Percentiles rank a stretch among this genome's conserved stretches.
phyloP scores from a whole-genome alignment of 345 rosid species.

The Crucihimalaya himalaica region DNA sequence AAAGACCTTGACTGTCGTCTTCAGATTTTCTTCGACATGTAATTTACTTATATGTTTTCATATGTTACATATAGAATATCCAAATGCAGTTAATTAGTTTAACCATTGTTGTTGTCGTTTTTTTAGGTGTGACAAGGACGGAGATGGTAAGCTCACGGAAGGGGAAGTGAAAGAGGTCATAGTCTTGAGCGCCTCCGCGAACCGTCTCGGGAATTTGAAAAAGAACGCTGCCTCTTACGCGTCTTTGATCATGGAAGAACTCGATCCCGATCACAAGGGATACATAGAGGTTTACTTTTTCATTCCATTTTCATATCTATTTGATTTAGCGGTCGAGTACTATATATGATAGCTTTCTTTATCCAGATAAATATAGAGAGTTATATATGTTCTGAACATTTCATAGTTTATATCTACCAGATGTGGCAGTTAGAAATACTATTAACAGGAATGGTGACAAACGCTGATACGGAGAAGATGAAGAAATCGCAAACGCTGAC shows the following conservation, averaged over 20 bases:
- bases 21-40: slow-evolving; percentile 96
- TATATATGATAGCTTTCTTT: not conserved
- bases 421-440: slow-evolving; percentile 93
- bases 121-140: slow-evolving; percentile 92
- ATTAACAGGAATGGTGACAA: slow-evolving; percentile 73
- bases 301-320: not conserved
- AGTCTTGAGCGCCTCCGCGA: slow-evolving; percentile 83
- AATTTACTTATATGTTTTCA: slow-evolving; percentile 24
- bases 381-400: slow-evolving; percentile 11
- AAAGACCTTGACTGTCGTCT: slow-evolving; percentile 81
- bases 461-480: slow-evolving; percentile 41
- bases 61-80: not conserved
- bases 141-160: slow-evolving; percentile 87
- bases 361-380: not conserved
- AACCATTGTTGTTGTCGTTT: not conserved
- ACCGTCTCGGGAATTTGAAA: slow-evolving; percentile 75
- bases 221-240: slow-evolving; percentile 72
- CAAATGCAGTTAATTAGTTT: not conserved
- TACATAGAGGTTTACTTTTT: slow-evolving; percentile 69
- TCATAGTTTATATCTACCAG: slow-evolving; percentile 43
- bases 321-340: not conserved
- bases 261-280: slow-evolving; percentile 89
- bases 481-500: slow-evolving; percentile 54
- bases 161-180: slow-evolving; percentile 92
- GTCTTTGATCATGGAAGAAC: slow-evolving; percentile 94